Conservation (phyloP, 1,139 yeast species). For the Magnusiomyces sp. region DNA sequence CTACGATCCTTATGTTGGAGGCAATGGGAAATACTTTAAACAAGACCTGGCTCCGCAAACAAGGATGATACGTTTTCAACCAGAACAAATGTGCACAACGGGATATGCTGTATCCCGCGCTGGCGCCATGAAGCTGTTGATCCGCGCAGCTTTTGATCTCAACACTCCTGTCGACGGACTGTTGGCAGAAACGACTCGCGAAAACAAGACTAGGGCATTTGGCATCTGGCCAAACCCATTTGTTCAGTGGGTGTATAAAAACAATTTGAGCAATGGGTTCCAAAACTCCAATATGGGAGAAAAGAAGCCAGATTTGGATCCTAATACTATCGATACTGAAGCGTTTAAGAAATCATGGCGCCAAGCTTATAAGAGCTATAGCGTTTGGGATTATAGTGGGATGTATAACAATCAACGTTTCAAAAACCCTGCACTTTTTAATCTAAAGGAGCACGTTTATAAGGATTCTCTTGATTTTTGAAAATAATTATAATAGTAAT, state of each 20-base stretch:
- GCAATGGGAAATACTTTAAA: background rate
- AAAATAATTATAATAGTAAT: too few relatives aligned
- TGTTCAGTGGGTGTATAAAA: background rate
- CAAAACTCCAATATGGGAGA: background rate
- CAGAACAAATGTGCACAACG: slow-evolving; percentile 16
- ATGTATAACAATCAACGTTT: background rate
- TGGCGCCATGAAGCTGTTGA: slow-evolving; percentile 17
- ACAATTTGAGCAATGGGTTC: background rate
- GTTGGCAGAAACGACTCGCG: slow-evolving; percentile 12
- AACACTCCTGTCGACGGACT: slow-evolving; percentile 16
- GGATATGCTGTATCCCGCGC: slow-evolving; percentile 17
- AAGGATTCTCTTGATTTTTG: background rate
- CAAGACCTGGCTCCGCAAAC: too few relatives aligned
- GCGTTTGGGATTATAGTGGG: slow-evolving; percentile 1
- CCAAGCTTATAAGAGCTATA: background rate
- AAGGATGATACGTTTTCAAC: background rate
- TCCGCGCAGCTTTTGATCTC: slow-evolving; percentile 16
- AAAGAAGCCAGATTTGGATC: too few relatives aligned
- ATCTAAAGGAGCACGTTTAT: background rate
- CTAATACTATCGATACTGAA: too few relatives aligned
- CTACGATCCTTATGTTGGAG: background rate
- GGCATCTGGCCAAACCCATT: background rate
- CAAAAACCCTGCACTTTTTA: background rate
- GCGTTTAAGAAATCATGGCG: background rate
- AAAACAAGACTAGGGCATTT: background rate